A percentile compares a stretch with the other conserved stretches of the same genome.
Conservation (phyloP, 345 rosid genomes). For the Rhodomyrtus tomentosa region DNA sequence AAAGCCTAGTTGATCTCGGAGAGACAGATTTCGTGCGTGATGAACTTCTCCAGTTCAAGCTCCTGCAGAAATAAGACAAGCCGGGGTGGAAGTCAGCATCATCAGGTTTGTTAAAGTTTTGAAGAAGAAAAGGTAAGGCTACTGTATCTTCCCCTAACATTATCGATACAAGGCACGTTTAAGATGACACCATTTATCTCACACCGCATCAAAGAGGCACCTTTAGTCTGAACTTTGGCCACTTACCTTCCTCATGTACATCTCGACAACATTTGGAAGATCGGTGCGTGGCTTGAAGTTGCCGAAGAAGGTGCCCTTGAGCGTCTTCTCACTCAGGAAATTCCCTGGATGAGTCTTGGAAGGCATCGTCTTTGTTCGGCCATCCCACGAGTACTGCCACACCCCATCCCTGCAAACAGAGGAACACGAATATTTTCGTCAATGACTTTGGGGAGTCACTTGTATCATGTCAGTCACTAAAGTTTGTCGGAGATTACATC, state of each 20-base stretch:
- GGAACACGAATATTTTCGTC: not conserved
- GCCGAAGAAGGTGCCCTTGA: slow-evolving; percentile 33
- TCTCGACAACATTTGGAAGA: slow-evolving; percentile 26
- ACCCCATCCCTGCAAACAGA: slow-evolving; percentile 28
- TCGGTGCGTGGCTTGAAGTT: slow-evolving; percentile 33
- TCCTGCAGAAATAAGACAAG: slow-evolving; percentile 8
- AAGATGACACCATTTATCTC: not conserved
- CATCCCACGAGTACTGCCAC: slow-evolving; percentile 36
- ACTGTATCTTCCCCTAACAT: not conserved
- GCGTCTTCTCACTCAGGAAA: slow-evolving; percentile 25
- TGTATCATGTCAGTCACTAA: not conserved
- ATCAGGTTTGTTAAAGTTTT: not conserved
- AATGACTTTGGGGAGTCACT: not conserved
- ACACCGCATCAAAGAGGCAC: not conserved
- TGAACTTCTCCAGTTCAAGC: slow-evolving; percentile 37
- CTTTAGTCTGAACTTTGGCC: not conserved
- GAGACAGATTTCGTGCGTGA: slow-evolving; percentile 34
- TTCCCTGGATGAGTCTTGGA: slow-evolving; percentile 28
- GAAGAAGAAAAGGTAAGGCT: not conserved
- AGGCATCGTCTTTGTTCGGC: slow-evolving; percentile 28
- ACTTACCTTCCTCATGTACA: slow-evolving; percentile 26
- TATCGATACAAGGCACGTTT: not conserved
- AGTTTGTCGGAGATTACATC: slow-evolving; percentile 10
- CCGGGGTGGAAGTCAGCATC: not conserved
- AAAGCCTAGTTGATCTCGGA: slow-evolving; percentile 44